Conservation (phyloP, 805 yeast genomes). For the Candida patagonica region DNA sequence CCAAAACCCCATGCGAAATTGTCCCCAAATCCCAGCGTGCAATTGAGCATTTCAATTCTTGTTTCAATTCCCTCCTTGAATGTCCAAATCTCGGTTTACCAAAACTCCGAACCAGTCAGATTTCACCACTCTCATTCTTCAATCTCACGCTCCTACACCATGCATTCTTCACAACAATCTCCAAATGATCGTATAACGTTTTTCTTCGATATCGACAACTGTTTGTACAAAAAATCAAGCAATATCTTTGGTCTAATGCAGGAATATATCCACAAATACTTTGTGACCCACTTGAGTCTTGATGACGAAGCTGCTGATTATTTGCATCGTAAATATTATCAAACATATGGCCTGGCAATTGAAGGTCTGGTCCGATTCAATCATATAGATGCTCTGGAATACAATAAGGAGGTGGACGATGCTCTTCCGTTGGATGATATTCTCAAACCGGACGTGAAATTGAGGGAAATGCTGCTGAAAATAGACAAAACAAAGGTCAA, state of each 20-base stretch:
- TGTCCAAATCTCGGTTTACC: too few species aligned
- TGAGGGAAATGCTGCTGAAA: conserved; percentile 25
- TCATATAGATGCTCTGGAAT: conserved; percentile 78
- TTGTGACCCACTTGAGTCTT: conserved; percentile 53
- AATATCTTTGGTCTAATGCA: conserved; percentile 84
- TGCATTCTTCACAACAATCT: too few species aligned
- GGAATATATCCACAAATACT: conserved; percentile 70
- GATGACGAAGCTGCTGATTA: conserved; percentile 63
- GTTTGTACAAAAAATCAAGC: conserved; percentile 68
- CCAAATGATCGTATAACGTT: conserved; percentile 32
- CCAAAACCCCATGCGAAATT: too few species aligned
- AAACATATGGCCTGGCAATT: conserved; percentile 82
- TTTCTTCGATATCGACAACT: conserved; percentile 90
- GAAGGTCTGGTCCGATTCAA: conserved; percentile 67
- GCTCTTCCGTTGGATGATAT: conserved; percentile 77
- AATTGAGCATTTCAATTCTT: too few species aligned
- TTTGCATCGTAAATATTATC: conserved; percentile 68
- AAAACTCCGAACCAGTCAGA: too few species aligned
- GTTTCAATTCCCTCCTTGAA: too few species aligned
- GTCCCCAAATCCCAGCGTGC: too few species aligned
- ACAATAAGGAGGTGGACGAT: conserved; percentile 84
- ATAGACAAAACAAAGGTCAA: conserved; percentile 46
- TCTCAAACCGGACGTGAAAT: conserved; percentile 43
- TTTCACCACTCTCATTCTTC: too few species aligned
- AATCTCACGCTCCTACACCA: too few species aligned